These are phyloP conservation scores for Pleurotus pulmonarius DNA, from an alignment of 768 basidiomycete genomes.

Conservation along the genomic window DNA sequence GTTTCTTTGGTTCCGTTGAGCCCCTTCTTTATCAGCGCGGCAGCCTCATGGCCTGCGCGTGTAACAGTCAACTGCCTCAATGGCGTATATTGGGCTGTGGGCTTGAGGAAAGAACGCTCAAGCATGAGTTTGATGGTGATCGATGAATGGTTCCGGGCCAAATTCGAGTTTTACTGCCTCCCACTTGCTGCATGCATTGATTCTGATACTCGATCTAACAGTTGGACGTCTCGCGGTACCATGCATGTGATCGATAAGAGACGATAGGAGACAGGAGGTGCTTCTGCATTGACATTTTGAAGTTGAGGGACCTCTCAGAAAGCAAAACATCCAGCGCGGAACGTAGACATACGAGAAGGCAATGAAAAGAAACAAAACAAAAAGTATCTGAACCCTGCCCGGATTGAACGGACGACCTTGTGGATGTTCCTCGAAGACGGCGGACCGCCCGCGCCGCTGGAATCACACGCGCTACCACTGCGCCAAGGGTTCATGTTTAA, in stretches of 20 bases:
- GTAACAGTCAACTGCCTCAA: not conserved
- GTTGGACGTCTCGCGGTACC: too few species aligned
- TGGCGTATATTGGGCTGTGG: conserved; percentile 1
- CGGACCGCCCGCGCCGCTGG: not conserved
- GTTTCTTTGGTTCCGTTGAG: not conserved
- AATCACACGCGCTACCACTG: conserved; percentile 10
- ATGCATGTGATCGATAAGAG: too few species aligned
- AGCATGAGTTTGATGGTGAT: too few species aligned
- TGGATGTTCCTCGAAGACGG: not conserved
- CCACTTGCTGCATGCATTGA: too few species aligned
- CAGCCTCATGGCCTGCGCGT: conserved; percentile 7
- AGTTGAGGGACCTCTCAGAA: too few species aligned
- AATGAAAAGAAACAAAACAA: not conserved
- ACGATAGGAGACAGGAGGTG: too few species aligned
- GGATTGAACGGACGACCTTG: conserved; percentile 10
- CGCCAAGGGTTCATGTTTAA: conserved; percentile 4
- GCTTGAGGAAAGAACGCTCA: not conserved
- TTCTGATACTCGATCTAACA: too few species aligned
- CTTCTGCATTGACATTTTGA: too few species aligned
- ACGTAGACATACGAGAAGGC: not conserved
- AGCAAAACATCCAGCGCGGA: too few species aligned
- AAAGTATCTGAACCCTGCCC: not conserved
- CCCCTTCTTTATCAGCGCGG: conserved; percentile 7
- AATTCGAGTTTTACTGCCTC: too few species aligned
- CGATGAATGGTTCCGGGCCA: too few species aligned